Conservation (phyloP, 2,329 filamentous ascomycete species). For the Hypoxylon sp. region DNA sequence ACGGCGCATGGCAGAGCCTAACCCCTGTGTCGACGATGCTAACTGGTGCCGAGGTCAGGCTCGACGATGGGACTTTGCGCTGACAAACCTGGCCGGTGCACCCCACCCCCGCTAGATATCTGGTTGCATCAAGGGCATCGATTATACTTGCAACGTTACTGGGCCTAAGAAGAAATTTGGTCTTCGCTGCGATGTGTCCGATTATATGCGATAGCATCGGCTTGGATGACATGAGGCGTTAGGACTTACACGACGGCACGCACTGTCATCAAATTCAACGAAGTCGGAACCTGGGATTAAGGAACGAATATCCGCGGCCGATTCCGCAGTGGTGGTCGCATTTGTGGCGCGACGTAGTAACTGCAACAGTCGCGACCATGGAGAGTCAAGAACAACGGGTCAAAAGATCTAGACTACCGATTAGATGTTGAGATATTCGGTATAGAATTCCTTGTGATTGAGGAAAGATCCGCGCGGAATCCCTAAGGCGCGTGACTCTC, state of each 20-base stretch:
- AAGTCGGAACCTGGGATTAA: conserved; percentile 15
- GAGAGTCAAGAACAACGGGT: conserved; percentile 10
- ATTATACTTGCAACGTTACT: conserved; percentile 46
- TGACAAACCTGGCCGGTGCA: conserved; percentile 36
- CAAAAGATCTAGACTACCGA: conserved; percentile 18
- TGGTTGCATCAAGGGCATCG: conserved; percentile 42
- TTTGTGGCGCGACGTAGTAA: conserved; percentile 26
- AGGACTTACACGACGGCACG: conserved; percentile 8
- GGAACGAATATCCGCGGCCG: conserved; percentile 12
- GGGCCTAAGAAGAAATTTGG: conserved; percentile 28
- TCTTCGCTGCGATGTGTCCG: conserved; percentile 23
- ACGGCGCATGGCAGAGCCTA: conserved; percentile 39
- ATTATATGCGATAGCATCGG: conserved; percentile 16
- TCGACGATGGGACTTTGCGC: conserved; percentile 33
- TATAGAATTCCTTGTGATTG: conserved; percentile 23
- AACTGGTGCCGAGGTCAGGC: conserved; percentile 41
- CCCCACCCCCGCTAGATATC: conserved; percentile 29
- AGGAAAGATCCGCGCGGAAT: conserved; percentile 13
- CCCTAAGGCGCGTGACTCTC: conserved; percentile 22
- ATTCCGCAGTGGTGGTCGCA: conserved; percentile 17
- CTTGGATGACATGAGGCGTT: conserved; percentile 19
- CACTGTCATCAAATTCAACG: neutral
- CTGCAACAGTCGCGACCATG: conserved; percentile 7
- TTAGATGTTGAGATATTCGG: conserved; percentile 9
- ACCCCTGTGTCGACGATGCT: conserved; percentile 29